Evolutionary conservation across 2,329 filamentous ascomycete genomes (phyloP), one percentile per base, ranked within the genome.

Genomic region (Penicillium griseofulvum): DNA sequence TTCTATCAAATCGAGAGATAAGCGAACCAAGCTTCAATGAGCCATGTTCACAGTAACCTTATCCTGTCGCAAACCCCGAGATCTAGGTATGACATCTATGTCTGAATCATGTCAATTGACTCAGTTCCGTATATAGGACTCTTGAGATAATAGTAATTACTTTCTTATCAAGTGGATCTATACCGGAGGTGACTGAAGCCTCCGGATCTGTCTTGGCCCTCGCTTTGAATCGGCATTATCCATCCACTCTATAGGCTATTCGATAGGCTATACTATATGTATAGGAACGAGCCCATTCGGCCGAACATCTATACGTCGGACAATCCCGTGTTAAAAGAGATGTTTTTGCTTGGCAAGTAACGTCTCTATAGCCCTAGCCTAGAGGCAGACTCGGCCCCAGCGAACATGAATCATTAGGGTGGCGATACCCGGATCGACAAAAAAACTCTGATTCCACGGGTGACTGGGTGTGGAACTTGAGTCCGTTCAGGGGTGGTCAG

Each of bases 1-100:
- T 28, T 19, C 38, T 36, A 39, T 46, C 49, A 49, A 24, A 45
- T n/a, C 14, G 9, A 47, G 33, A 8, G 22, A 43, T 54, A 41
- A 34, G 39, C 34, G 39, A 51, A 39, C 52, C 52, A 54, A 54
- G 52, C 46, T 51, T 45, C 34, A 8, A 2, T 1, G 39, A 54
- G 29, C 52, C 47, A 44, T 44, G 46, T 44, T 39, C 9, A 19
- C 37, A 17, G 11, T 6, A 54, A 54, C 46, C 39, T 38, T 54
- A 54, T 36, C 26, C 12, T 7, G 31, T 19, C 5, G 19, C 3
- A 47, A 31, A 34, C 17, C 16, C 3, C 10, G 31, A 33, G 8
- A 14, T 33, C 43, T 24, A n/a, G n/a, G n/a, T n/a, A 44, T 44
- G 43, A 45, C 43, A 33, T 16, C n/a, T 17, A 29, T 43, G 39